Evolutionary conservation across 2,329 filamentous ascomycete genomes (phyloP).

Genomic region (Diplocarpon rosae): DNA sequence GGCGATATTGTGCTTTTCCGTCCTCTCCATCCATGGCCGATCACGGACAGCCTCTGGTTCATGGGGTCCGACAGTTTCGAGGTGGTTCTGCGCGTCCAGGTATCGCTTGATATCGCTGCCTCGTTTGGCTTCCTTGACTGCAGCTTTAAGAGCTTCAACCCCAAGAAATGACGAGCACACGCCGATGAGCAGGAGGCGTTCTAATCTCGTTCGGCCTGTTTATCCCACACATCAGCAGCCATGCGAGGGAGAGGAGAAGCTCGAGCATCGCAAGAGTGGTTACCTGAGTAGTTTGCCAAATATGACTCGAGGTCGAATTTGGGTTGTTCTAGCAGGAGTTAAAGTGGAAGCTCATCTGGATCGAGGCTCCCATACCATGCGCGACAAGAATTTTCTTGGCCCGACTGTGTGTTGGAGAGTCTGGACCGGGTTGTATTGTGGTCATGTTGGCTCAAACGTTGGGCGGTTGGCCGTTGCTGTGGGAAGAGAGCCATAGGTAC

Average conservation of each 20-base stretch:
- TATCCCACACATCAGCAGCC: background rate
- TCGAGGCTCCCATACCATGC: conserved; percentile 9
- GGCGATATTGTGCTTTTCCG: conserved; percentile 51
- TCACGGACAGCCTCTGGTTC: conserved; percentile 61
- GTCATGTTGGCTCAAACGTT: conserved; percentile 11
- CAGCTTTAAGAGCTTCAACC: conserved; percentile 69
- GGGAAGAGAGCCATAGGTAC: no score
- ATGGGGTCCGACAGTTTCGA: conserved; percentile 51
- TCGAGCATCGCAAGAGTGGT: conserved; percentile 13
- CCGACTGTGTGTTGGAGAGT: conserved; percentile 14
- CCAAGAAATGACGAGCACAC: conserved; percentile 64
- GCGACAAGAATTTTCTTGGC: conserved; percentile 16
- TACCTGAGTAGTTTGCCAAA: conserved; percentile 79
- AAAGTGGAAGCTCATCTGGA: background rate
- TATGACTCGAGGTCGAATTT: conserved; percentile 90
- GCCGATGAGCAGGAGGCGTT: conserved; percentile 75
- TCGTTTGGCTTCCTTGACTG: conserved; percentile 63
- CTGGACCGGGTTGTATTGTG: conserved; percentile 8
- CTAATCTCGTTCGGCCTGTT: conserved; percentile 71
- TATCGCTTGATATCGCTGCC: conserved; percentile 67
- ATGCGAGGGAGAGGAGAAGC: background rate
- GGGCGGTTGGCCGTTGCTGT: background rate
- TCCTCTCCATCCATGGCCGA: conserved; percentile 61
- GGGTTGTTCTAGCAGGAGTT: conserved; percentile 36
- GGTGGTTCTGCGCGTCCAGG: conserved; percentile 51